Base-by-base conservation (phyloP, 1,139 yeast species). In the Candida dubliniensis region DNA sequence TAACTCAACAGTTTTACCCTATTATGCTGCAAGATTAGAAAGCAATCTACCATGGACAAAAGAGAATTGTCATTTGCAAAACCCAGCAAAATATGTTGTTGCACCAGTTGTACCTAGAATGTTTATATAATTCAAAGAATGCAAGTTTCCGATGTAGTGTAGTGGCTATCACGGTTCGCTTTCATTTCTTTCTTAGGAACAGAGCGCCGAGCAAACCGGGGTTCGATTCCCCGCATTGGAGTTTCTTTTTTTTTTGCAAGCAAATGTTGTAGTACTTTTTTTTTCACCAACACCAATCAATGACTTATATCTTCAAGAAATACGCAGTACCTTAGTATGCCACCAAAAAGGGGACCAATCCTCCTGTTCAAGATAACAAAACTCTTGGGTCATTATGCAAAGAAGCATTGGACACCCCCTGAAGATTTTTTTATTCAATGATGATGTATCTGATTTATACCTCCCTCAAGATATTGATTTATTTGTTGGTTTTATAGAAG, bases 201-300 rank as follows among this genome's bases (percentile, higher is more conserved):
- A 18, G 23, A 18, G 23, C 23, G 23, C 23, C 23, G 23, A 18
- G 23, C 23, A 18, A 18, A 18, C 23, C 23, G 23, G 23, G 23
- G 23, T 18, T 18, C 23, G 23, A 18, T 18, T 18, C 23, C 23
- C 23, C 23, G 23, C 23, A 18, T 18, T 18, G 23, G 23, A 18
- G 23, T 18, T 18, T 18, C 3, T 18, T 18, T 18, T 18, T 18
- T 18, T 18, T 18, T 18, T 18, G 23, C 3, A 4, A 18, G 23
- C 23, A 4, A 18, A 18, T 5, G 23, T 18, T 18, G 23, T 18
- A 18, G n/a, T n/a, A 87, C 18, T 82, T 83, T 59, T 72, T 80
- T 49, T 83, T 82, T 73, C 82, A 82, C 63, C 73, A 71, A 47
- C 75, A 78, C 64, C 83, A 83, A 58, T 70, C 76, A 52, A 84